Percentiles rank a stretch among this genome's conserved stretches.
Evolutionary conservation across 2,329 filamentous ascomycete genomes (phyloP).

Genomic region (Fusarium sulawesiense): DNA sequence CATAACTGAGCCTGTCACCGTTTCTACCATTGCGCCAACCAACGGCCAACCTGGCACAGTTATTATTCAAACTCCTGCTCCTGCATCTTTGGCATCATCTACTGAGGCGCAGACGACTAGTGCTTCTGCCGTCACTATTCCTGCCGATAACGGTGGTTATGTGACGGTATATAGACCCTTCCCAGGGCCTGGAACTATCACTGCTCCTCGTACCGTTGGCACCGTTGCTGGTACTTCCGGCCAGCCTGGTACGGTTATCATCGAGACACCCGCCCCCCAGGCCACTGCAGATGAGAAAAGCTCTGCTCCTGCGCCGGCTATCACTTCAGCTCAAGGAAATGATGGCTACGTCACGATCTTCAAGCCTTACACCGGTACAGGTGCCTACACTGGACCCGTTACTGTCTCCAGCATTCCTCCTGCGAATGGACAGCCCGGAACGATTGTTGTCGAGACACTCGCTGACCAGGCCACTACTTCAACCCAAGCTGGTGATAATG

Average conservation of each 20-base stretch:
- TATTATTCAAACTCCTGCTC: conserved; percentile 27
- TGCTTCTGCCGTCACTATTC: conserved; percentile 18
- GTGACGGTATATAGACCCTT: conserved; percentile 31
- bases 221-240: conserved; percentile 19
- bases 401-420: conserved; percentile 27
- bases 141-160: conserved; percentile 14
- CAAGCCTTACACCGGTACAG: conserved; percentile 18
- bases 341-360: conserved; percentile 28
- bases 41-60: conserved; percentile 33
- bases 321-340: conserved; percentile 15
- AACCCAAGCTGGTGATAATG: neutral
- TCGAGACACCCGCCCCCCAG: conserved; percentile 27
- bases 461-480: neutral
- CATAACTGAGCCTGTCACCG: conserved; percentile 27
- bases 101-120: neutral
- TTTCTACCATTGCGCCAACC: conserved; percentile 21
- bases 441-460: conserved; percentile 27
- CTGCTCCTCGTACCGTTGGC: conserved; percentile 20
- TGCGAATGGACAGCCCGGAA: conserved; percentile 19
- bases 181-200: conserved; percentile 30
- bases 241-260: conserved; percentile 31
- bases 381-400: conserved; percentile 10
- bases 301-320: neutral
- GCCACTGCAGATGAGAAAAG: neutral
- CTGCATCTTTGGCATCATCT: neutral